Evolutionary conservation across 192 early-diverging fungal species (phyloP).

Genomic region (Globomyces pollinis-pini): DNA sequence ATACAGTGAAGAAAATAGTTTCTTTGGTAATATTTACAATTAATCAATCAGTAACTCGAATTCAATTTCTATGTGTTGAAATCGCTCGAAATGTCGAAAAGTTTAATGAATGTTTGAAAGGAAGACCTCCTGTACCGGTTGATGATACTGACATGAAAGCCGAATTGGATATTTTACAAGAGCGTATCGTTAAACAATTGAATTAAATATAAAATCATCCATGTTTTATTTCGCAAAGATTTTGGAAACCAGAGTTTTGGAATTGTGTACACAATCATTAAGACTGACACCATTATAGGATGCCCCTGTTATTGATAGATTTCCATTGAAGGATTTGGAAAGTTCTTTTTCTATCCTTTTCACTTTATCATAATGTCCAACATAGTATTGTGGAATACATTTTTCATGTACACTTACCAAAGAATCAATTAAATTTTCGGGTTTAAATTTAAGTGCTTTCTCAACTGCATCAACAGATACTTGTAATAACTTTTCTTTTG

Average conservation of each 20-base stretch:
- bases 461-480: conserved; percentile 52
- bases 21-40: conserved; percentile 63
- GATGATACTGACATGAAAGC: neutral
- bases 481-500: conserved; percentile 21
- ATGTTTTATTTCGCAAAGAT: no score
- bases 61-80: conserved; percentile 89
- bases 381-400: conserved; percentile 86
- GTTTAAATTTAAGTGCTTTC: conserved; percentile 49
- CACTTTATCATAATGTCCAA: conserved; percentile 70
- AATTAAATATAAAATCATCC: no score
- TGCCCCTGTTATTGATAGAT: conserved; percentile 67
- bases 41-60: conserved; percentile 52
- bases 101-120: neutral
- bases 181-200: neutral
- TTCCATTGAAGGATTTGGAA: conserved; percentile 34
- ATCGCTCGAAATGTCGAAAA: conserved; percentile 85
- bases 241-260: no score
- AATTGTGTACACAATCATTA: conserved; percentile 44
- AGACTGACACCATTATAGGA: conserved; percentile 80
- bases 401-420: conserved; percentile 51
- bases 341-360: conserved; percentile 53
- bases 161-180: conserved; percentile 1
- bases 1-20: conserved; percentile 79
- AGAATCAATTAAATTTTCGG: neutral
- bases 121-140: neutral